Base-by-base conservation (phyloP, 495 filamentous ascomycete genomes). In the Tuber melanosporum region DNA sequence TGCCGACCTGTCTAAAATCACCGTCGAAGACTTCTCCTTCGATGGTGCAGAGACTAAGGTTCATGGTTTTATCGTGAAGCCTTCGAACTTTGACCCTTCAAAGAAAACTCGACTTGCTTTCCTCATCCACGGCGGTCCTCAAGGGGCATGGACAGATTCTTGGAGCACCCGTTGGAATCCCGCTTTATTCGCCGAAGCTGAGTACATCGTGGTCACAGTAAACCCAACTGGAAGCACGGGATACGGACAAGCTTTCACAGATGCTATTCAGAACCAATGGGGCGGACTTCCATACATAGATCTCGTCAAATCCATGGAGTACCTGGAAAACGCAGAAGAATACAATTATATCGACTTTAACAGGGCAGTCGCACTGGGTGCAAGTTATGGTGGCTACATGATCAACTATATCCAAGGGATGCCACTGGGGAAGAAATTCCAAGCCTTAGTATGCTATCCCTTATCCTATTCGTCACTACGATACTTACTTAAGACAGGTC, bases 111-210 rank as follows among this genome's bases (percentile, higher is more conserved):
- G 94, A 0, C 85, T 98, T 46, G 90, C 91, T 2, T 93, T 93
- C 78, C 82, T 97, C 57, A 92, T 98, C 71, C 94, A 98, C 78
- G 94, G 94, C 72, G 94, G 94, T 0, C 94, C 94, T 0, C 94
- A 97, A 82, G 91, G 92, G 10, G 91, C 92, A 1, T 97, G 94
- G 93, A 88, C 87, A 9, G 92, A 97, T 82, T 85, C 88, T 44
- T 97, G 94, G 94, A 91, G 88, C 76, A 97, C 92, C 1, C 87
- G 94, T 22, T 97, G 94, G 94, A 98, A 98, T 78, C 93, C 92
- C 0, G 93, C 92, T 10, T 88, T 96, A 7, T 97, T 95, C 82
- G 94, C 94, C 6, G 94, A 97, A 83, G 93, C 96, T 82, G 94
- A 94, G 19, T 97, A 96, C 78, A 90, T 97, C 19, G 92, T 93